Evolutionary conservation across 176 grass and related monocot species (phyloP), one percentile per base, ranked within the genome.

Genomic region (Oryza punctata): DNA sequence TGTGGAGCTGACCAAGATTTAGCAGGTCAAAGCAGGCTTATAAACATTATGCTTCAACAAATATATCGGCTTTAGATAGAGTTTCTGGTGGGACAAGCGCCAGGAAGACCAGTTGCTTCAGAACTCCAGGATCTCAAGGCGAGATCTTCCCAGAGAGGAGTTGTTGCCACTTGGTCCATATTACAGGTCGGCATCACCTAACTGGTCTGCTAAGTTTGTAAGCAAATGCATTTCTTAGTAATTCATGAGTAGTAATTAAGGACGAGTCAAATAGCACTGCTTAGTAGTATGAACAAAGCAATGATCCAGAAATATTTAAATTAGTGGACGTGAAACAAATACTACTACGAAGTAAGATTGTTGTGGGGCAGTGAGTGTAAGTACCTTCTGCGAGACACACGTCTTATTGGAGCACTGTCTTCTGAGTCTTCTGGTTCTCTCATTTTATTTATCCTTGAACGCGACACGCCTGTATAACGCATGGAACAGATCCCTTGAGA

Each of bases 331-430:
- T 45, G 30, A 49, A 71, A 41, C 18, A 67, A 79, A 30, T 41
- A n/a, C 33, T 35, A 35, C 33, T 35, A 35, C 3, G n/a, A 41
- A 41, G 7, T 46, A 65, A 65, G 19, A 61, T 15, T 76, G 13
- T 6, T 24, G 14, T 13, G 66, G 10, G 54, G 37, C 3, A 16
- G 64, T 26, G 14, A 60, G 14, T 23, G 15, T 46, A 46, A 45
- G 7, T 64, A 95, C 93, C 90, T 95, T 90, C 85, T 81, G 19
- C 90, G 89, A 37, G 80, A 61, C 12, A 46, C 67, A 57, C 70
- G 85, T 76, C 90, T 84, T 30, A 57, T 26, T 25, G 81, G 29
- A 88, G 21, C 83, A 78, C 78, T 85, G 61, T 88, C 85, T 70
- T 82, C 77, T 2, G 78, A 57, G 78, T 80, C 93, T 49, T 82